Conservation (phyloP, 805 yeast species). For the Ogataea sp. region DNA sequence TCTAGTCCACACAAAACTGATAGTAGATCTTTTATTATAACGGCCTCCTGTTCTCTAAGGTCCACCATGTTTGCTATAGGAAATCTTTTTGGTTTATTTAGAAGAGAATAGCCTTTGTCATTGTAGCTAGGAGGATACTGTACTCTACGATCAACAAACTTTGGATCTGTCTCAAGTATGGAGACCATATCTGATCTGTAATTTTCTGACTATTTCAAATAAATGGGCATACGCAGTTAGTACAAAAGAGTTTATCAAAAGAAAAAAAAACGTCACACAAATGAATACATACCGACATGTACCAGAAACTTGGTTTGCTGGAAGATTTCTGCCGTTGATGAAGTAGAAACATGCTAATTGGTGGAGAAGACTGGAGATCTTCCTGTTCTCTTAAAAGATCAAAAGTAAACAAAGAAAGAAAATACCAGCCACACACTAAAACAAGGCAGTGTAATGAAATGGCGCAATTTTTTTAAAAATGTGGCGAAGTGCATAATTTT, state of each 20-base stretch:
- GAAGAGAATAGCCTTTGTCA: constrained; percentile 1
- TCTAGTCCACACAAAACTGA: constrained; percentile 65
- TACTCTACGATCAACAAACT: constrained; percentile 11
- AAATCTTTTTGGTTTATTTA: constrained; percentile 15
- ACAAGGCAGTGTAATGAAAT: neutral
- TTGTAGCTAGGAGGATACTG: constrained; percentile 13
- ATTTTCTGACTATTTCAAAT: too few species aligned
- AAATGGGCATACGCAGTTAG: too few species aligned
- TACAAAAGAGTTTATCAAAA: too few species aligned
- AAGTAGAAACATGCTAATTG: too few species aligned
- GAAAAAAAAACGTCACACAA: too few species aligned
- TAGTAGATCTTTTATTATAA: constrained; percentile 62
- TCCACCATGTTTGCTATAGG: constrained; percentile 41
- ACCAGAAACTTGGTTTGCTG: too few species aligned
- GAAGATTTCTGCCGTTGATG: too few species aligned
- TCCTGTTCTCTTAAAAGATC: neutral
- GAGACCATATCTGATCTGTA: constrained; percentile 2
- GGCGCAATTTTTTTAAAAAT: too few species aligned
- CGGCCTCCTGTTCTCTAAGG: constrained; percentile 58
- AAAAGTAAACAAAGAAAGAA: neutral
- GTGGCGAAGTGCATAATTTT: neutral
- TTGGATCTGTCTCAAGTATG: neutral
- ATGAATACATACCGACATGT: too few species aligned
- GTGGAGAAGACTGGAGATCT: too few species aligned
- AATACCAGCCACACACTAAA: neutral